Percentiles rank a stretch among this genome's conserved stretches.
phyloP scores from a whole-genome alignment of 306 rosid genomes.

The Fragaria nilgerrensis region DNA sequence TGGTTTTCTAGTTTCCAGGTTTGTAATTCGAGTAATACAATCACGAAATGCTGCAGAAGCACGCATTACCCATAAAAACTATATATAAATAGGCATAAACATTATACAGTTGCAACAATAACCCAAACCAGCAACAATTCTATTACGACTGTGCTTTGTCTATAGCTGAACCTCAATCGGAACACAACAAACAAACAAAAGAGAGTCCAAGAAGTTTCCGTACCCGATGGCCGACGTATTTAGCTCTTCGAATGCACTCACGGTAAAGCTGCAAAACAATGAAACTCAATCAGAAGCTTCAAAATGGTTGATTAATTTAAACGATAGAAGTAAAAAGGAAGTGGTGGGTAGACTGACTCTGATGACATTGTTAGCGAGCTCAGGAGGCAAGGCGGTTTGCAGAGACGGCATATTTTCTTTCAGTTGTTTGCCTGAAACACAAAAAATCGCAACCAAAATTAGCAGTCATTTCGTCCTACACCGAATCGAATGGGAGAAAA shows the following conservation, averaged over 20 bases:
- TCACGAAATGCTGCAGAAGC: neutral
- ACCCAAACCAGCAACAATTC: neutral
- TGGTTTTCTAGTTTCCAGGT: neutral
- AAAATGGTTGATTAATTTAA: neutral
- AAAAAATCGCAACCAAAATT: neutral
- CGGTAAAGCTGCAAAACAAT: slow-evolving; percentile 64
- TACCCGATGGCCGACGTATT: slow-evolving; percentile 81
- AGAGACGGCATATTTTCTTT: slow-evolving; percentile 73
- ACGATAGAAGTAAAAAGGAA: neutral
- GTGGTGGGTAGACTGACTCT: slow-evolving; percentile 46
- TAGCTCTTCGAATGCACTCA: slow-evolving; percentile 90
- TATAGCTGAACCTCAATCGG: neutral
- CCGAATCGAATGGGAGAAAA: too few species aligned
- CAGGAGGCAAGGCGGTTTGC: slow-evolving; percentile 91
- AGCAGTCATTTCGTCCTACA: neutral
- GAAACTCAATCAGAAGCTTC: neutral
- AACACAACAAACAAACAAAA: neutral
- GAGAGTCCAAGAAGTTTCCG: slow-evolving; percentile 1
- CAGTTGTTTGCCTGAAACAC: neutral
- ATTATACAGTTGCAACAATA: neutral
- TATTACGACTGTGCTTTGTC: too few species aligned
- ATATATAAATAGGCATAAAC: neutral
- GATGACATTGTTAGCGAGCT: slow-evolving; percentile 81
- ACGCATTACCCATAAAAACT: neutral
- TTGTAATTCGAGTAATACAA: neutral